Evolutionary conservation across 768 basidiomycete genomes (phyloP), one percentile per base, ranked within the genome.

Genomic region (Tephrocybe sp.): DNA sequence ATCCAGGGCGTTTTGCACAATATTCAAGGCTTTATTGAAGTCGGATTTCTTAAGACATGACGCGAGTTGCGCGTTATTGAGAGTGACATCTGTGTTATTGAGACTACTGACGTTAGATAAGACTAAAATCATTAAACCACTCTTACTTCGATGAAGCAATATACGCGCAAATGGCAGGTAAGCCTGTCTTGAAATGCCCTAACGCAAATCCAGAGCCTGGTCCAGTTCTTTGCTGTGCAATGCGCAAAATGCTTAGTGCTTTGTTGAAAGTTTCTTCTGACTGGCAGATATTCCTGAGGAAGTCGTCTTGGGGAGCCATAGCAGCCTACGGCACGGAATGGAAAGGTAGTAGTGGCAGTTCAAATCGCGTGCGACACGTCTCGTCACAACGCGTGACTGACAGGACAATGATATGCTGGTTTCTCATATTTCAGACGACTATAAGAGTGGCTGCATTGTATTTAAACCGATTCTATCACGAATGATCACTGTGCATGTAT

Each of bases 141-240:
- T 23, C 66, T 38, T 51, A 80, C 80, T 66, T 63, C 63, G 73
- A 65, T 6, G 77, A 80, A 19, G 80, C 78, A 41, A 83, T 60
- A 46, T 71, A 69, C 22, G 78, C 74, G 54, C 78, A 81, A 26
- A 79, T 73, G 5, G 80, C 78, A 14, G 76, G 69, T 26, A 80
- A 49, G 17, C 75, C 80, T 3, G 65, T 64, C 2, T 60, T 62
- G 12, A 65, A 66, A 17, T 71, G 53, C 3, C 72, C 69, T 3
- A 80, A 52, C 16, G 74, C 68, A 47, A 69, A 70, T 5, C 81
- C 81, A 7, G 79, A 77, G n/a, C 80, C 79, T 13, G 69, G 72
- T 1, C 62, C 69, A 12, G 79, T 81, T 55, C 68, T 76, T 4
- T 68, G 57, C 39, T 68, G 64, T 1, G 73, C 75, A 2, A 64